A percentile compares a stretch with the other conserved stretches of the same genome.
phyloP scores from a whole-genome alignment of 345 rosid genomes.

The Eucalyptus grandis region DNA sequence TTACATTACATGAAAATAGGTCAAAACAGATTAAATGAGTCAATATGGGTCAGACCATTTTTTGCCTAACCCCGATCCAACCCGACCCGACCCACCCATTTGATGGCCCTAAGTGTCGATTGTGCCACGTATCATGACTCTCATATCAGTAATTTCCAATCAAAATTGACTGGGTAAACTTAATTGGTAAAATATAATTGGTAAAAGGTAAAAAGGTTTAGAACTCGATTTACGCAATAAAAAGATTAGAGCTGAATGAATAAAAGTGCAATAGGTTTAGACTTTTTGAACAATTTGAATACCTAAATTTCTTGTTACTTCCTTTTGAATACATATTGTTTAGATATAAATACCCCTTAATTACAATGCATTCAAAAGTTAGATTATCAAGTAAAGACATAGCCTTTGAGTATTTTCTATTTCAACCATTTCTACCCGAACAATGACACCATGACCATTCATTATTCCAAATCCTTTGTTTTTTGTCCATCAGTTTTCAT shows the following conservation, averaged over 20 bases:
- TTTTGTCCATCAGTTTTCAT: not conserved
- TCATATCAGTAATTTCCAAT: too few species aligned
- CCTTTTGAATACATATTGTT: not conserved
- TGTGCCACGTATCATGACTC: too few species aligned
- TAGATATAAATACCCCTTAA: not conserved
- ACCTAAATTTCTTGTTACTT: not conserved
- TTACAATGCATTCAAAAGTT: not conserved
- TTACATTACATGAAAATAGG: too few species aligned
- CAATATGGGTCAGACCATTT: too few species aligned
- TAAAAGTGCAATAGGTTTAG: too few species aligned
- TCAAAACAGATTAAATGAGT: accelerated
- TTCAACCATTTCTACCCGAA: not conserved
- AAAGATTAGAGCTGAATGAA: too few species aligned
- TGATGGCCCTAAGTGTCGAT: too few species aligned
- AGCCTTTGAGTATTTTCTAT: not conserved
- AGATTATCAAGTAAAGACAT: not conserved
- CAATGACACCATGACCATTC: not conserved
- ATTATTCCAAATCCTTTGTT: not conserved
- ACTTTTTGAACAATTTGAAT: not conserved
- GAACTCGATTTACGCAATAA: too few species aligned
- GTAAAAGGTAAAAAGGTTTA: too few species aligned
- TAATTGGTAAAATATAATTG: too few species aligned
- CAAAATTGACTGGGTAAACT: too few species aligned
- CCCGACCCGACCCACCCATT: too few species aligned
- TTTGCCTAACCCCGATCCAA: accelerated